Conservation (phyloP, 495 filamentous ascomycete species). For the Talaromyces trachyspermus region DNA sequence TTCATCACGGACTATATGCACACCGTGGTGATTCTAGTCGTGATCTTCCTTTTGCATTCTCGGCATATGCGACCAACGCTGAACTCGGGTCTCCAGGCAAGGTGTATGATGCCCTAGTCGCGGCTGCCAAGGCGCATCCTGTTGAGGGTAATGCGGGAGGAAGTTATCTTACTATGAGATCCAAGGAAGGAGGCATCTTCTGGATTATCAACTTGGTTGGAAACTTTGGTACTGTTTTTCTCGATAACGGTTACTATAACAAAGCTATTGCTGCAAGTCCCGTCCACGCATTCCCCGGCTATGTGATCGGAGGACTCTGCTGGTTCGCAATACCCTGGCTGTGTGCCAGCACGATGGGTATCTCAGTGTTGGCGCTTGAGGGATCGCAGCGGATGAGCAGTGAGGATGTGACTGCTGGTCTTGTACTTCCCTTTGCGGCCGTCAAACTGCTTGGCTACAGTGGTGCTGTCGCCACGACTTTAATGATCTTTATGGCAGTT, state of each 20-base stretch:
- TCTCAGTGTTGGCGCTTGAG: slow-evolving; percentile 78
- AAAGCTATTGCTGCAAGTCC: slow-evolving; percentile 87
- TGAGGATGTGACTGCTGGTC: slow-evolving; percentile 72
- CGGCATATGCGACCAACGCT: slow-evolving; percentile 68
- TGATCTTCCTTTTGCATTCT: slow-evolving; percentile 89
- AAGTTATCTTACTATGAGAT: slow-evolving; percentile 85
- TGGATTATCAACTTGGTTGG: slow-evolving; percentile 92
- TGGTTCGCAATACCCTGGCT: slow-evolving; percentile 98
- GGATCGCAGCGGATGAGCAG: slow-evolving; percentile 60
- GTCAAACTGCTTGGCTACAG: slow-evolving; percentile 88
- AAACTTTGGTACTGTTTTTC: slow-evolving; percentile 72
- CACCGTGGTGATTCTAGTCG: slow-evolving; percentile 80
- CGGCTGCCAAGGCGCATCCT: slow-evolving; percentile 67
- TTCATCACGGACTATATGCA: slow-evolving; percentile 75
- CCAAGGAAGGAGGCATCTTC: slow-evolving; percentile 82
- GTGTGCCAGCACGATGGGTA: slow-evolving; percentile 84
- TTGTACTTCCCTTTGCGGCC: slow-evolving; percentile 83
- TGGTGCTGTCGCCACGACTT: slow-evolving; percentile 71
- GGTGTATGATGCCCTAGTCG: slow-evolving; percentile 72
- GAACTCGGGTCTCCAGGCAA: slow-evolving; percentile 71
- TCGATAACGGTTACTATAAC: slow-evolving; percentile 83
- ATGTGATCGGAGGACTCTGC: slow-evolving; percentile 79
- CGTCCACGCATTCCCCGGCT: slow-evolving; percentile 84
- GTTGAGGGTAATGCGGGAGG: slow-evolving; percentile 79
- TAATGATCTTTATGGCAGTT: slow-evolving; percentile 95